A percentile compares a stretch with the other conserved stretches of the same genome.
Conservation (phyloP, 805 yeast species). For the Lipomyces orientalis region DNA sequence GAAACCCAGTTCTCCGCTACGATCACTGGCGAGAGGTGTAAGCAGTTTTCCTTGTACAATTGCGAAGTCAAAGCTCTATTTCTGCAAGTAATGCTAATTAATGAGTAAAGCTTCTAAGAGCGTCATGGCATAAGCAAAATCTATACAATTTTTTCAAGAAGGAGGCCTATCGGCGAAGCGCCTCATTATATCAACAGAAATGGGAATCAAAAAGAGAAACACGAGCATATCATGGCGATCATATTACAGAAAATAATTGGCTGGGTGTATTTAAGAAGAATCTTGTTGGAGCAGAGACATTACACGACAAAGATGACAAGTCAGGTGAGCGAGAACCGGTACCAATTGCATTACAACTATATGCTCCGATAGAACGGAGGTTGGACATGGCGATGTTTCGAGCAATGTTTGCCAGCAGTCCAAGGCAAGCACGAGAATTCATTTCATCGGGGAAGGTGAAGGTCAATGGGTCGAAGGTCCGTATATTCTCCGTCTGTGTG, state of each 20-base stretch:
- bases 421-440: conserved; percentile 92
- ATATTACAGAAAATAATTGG: conserved; percentile 82
- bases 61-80: not conserved
- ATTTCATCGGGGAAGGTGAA: conserved; percentile 78
- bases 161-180: conserved; percentile 59
- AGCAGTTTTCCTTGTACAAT: conserved; percentile 1
- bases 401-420: conserved; percentile 89
- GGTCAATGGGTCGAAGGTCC: conserved; percentile 72
- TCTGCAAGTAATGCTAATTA: not conserved
- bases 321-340: conserved; percentile 49
- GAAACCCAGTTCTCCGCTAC: conserved; percentile 26
- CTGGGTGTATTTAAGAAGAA: conserved; percentile 69
- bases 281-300: conserved; percentile 67
- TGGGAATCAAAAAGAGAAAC: conserved; percentile 92
- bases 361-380: conserved; percentile 84
- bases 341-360: conserved; percentile 87
- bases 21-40: conserved; percentile 35
- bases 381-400: conserved; percentile 90
- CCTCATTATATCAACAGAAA: conserved; percentile 87
- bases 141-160: conserved; percentile 81
- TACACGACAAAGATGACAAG: conserved; percentile 26
- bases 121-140: conserved; percentile 91
- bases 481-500: not conserved
- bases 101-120: conserved; percentile 56
- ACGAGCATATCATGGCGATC: conserved; percentile 95